These are phyloP conservation scores for Penicillium ochrochloron DNA, from an alignment of 495 filamentous ascomycete genomes.

Conservation along the genomic window DNA sequence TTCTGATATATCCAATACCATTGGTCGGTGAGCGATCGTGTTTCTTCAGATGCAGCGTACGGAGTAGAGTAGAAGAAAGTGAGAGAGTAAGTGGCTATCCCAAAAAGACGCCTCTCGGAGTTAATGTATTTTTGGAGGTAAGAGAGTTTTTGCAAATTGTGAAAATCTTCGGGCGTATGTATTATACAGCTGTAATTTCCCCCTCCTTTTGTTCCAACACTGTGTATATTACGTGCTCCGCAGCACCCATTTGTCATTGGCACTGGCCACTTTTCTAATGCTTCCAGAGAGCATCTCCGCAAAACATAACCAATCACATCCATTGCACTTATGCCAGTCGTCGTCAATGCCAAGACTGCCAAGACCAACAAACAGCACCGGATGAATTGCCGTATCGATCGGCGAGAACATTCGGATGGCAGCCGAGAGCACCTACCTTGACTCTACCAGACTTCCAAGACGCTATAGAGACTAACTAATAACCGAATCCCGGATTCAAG, in stretches of 20 bases:
- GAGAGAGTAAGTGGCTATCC: background rate
- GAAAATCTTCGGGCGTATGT: background rate
- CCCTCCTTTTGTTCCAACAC: background rate
- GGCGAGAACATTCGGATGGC: conserved; percentile 9
- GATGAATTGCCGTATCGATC: conserved; percentile 8
- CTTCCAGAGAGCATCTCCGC: conserved; percentile 7
- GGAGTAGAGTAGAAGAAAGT: background rate
- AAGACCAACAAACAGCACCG: conserved; percentile 12
- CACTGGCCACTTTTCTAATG: background rate
- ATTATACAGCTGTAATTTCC: background rate
- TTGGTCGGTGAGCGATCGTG: conserved; percentile 12
- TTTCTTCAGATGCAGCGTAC: background rate
- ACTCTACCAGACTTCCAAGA: background rate
- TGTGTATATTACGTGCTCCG: background rate
- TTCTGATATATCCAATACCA: conserved; percentile 8
- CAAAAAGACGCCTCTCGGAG: background rate
- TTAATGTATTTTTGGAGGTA: background rate
- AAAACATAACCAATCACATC: conserved; percentile 24
- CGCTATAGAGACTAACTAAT: background rate
- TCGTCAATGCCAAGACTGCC: conserved; percentile 17
- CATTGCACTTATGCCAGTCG: background rate
- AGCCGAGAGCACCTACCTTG: conserved; percentile 6
- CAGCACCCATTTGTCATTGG: background rate
- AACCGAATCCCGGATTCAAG: background rate
- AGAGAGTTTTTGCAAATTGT: background rate